Conservation (phyloP, 139 green algal species). For the Pseudopediastrum boryanum region DNA sequence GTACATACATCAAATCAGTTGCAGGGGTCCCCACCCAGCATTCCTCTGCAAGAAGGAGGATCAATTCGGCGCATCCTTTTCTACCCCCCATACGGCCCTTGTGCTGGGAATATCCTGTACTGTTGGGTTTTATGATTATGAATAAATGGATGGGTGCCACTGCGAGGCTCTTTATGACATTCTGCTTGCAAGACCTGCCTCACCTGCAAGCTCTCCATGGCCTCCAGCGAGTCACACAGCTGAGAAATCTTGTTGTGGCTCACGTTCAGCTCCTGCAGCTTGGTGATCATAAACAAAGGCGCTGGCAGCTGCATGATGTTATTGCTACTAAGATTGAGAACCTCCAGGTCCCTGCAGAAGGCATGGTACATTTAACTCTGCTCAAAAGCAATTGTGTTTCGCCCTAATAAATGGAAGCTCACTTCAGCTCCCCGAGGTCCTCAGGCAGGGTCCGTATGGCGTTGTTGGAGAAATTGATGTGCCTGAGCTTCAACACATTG, state of each 20-base stretch:
- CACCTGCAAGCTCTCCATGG: slow-evolving; percentile 26
- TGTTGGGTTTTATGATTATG: neutral
- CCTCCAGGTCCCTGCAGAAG: slow-evolving; percentile 19
- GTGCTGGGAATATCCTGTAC: neutral
- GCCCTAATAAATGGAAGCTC: neutral
- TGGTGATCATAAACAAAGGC: neutral
- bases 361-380: neutral
- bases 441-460: slow-evolving; percentile 21
- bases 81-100: neutral
- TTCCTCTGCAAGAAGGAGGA: neutral
- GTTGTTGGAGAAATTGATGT: slow-evolving; percentile 22
- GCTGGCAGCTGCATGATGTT: slow-evolving; percentile 12
- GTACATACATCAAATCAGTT: neutral
- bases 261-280: neutral
- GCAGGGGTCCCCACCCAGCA: neutral
- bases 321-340: slow-evolving; percentile 9
- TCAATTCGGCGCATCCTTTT: neutral
- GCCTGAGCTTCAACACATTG: neutral
- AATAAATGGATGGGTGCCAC: neutral
- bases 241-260: slow-evolving; percentile 11
- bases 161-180: neutral
- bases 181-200: neutral
- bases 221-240: neutral
- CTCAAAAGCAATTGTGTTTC: neutral
- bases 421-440: slow-evolving; percentile 16